These are phyloP conservation scores for Sechiopsis laciniata DNA, from an alignment of 306 rosid species.

Conservation along the genomic window DNA sequence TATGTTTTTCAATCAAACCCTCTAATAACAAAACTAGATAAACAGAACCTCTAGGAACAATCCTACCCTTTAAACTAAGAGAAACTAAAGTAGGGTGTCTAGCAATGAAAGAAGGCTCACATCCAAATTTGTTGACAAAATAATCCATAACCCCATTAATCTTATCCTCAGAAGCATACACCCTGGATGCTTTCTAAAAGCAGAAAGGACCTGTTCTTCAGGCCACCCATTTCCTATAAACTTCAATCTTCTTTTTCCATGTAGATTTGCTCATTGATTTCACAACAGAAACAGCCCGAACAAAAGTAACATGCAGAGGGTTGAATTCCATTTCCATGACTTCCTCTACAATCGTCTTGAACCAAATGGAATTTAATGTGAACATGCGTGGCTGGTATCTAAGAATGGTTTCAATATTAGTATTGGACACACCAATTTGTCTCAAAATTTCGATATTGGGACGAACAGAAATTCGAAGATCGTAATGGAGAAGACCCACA, in stretches of 20 bases:
- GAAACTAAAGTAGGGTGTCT: too few relatives aligned
- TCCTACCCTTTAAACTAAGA: too few relatives aligned
- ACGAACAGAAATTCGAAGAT: neutral
- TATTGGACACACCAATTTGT: slow-evolving; percentile 15
- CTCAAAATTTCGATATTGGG: neutral
- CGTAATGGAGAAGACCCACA: neutral
- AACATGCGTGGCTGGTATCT: slow-evolving; percentile 18
- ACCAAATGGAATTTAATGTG: neutral
- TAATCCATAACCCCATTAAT: too few relatives aligned
- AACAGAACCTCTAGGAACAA: too few relatives aligned
- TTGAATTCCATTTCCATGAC: slow-evolving; percentile 40
- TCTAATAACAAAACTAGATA: too few relatives aligned
- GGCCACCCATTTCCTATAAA: slow-evolving; percentile 46
- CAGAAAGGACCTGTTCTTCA: slow-evolving; percentile 30
- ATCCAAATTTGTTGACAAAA: too few relatives aligned
- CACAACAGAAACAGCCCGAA: slow-evolving; percentile 29
- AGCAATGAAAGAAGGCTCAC: too few relatives aligned
- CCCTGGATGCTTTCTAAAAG: slow-evolving; percentile 36
- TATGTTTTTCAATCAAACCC: too few relatives aligned
- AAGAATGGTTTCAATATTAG: slow-evolving; percentile 21
- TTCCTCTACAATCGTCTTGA: slow-evolving; percentile 19
- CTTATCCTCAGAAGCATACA: slow-evolving; percentile 21
- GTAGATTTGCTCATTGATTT: slow-evolving; percentile 19
- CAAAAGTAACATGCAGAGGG: slow-evolving; percentile 21
- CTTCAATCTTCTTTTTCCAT: slow-evolving; percentile 36